Evolutionary conservation across 2,329 filamentous ascomycete species (phyloP).

Genomic region (Stagonosporopsis vannaccii): DNA sequence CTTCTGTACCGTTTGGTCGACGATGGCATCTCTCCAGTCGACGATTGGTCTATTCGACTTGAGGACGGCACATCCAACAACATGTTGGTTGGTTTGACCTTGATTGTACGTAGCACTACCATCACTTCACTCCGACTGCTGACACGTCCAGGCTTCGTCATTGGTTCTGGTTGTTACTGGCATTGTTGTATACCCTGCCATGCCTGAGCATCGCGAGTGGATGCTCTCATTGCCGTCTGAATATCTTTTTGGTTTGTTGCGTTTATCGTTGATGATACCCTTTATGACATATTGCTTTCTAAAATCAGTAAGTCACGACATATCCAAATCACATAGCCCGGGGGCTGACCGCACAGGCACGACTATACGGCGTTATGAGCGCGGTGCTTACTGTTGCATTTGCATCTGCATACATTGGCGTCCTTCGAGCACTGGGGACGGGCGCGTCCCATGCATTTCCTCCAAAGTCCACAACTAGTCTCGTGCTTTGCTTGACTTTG

Average conservation of each 20-base stretch:
- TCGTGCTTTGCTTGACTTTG: slow-evolving; percentile 38
- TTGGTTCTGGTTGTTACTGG: slow-evolving; percentile 39
- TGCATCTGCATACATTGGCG: slow-evolving; percentile 44
- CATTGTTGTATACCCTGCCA: slow-evolving; percentile 37
- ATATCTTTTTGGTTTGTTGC: slow-evolving; percentile 44
- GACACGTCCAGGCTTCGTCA: slow-evolving; percentile 37
- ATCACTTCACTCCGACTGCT: slow-evolving; percentile 14
- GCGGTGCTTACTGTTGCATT: slow-evolving; percentile 43
- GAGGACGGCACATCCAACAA: slow-evolving; percentile 39
- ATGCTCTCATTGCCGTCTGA: slow-evolving; percentile 42
- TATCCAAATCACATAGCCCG: neutral
- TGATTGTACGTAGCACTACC: slow-evolving; percentile 31
- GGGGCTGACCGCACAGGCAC: slow-evolving; percentile 35
- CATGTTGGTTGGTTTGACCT: slow-evolving; percentile 38
- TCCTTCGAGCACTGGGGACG: slow-evolving; percentile 42
- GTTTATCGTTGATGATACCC: slow-evolving; percentile 49
- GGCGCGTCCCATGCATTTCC: slow-evolving; percentile 45
- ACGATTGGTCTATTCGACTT: slow-evolving; percentile 35
- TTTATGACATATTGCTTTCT: slow-evolving; percentile 48
- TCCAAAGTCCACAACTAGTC: slow-evolving; percentile 42
- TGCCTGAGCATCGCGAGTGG: slow-evolving; percentile 47
- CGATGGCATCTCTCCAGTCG: slow-evolving; percentile 32
- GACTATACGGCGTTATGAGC: slow-evolving; percentile 45
- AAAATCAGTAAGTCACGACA: slow-evolving; percentile 38
- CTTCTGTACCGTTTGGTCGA: slow-evolving; percentile 38